Base-by-base conservation (phyloP, 805 yeast genomes). In the Pichia gijzeniarum region DNA sequence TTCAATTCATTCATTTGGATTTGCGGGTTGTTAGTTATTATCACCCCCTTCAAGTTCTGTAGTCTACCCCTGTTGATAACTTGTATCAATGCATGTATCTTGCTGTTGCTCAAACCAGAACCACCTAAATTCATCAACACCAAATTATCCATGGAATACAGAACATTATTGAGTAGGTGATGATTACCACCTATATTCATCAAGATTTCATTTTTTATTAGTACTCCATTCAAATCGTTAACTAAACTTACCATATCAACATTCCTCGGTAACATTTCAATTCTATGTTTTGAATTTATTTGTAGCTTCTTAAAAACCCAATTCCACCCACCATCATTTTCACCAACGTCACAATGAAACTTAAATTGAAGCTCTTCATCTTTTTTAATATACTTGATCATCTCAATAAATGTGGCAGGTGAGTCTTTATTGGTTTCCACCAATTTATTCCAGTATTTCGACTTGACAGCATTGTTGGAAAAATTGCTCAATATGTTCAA, bases 251-350 rank as follows among this genome's bases (percentile, higher is more conserved):
- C 12, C 14, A 50, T 14, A 25, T 47, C 47, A 21, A 50, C 25
- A 35, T 50, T 50, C 12, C 28, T 38, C 5, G 53, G 49, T 18
- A 50, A 25, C 35, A 40, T 40, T 27, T 50, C 53, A 25, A 50
- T 40, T 13, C 53, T 16, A 27, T 50, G 53, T 10, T 35, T 39
- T 3, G 33, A 21, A 14, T 35, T 17, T 6, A 34, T 17, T 13
- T 31, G 40, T 18, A 50, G 22, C 13, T 48, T 50, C 12, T 27
- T 35, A 6, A 42, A 38, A 27, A 47, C 47, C 53, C 53, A 50
- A 13, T 33, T 19, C 30, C 40, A 41, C 13, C 38, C 44, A 35
- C 13, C n/a, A 16, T 40, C 28, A 5, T 18, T 40, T n/a, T 10
- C 19, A 8, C n/a, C 14, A 37, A 16, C 19, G n/a, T 44, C 43